These are phyloP conservation scores for Didymella arachidicola DNA, from an alignment of 2,329 filamentous ascomycete genomes.

Conservation along the genomic window DNA sequence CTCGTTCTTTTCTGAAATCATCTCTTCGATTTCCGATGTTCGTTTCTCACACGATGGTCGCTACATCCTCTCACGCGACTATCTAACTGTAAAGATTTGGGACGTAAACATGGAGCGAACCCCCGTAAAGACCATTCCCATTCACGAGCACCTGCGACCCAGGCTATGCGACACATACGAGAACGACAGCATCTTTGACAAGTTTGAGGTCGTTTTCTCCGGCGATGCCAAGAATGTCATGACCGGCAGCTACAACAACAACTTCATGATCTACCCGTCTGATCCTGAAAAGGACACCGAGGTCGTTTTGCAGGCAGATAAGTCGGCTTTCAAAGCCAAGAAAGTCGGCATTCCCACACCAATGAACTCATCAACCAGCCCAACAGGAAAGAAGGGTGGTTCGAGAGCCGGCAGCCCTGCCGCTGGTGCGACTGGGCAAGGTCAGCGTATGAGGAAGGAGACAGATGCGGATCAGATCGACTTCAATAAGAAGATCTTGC, in stretches of 20 bases:
- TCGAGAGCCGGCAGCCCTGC: conserved; percentile 90
- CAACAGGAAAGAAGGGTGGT: conserved; percentile 83
- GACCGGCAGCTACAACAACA: conserved; percentile 99
- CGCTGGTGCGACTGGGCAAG: conserved; percentile 73
- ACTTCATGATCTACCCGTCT: conserved; percentile 99
- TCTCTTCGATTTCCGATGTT: conserved; percentile 98
- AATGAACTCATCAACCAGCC: conserved; percentile 83
- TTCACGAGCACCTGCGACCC: conserved; percentile 94
- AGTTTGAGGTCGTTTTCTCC: conserved; percentile 99
- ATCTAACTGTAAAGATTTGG: conserved; percentile 99
- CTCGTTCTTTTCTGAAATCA: conserved; percentile 99
- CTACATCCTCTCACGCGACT: conserved; percentile 97
- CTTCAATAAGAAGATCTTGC: conserved; percentile 99
- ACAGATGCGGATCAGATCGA: conserved; percentile 99
- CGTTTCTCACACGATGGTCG: conserved; percentile 95
- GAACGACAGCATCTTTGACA: conserved; percentile 99
- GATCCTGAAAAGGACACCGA: conserved; percentile 96
- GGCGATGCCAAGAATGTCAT: conserved; percentile 99
- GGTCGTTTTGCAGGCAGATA: conserved; percentile 96
- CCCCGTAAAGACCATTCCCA: conserved; percentile 97
- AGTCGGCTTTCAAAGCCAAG: conserved; percentile 99
- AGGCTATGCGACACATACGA: conserved; percentile 97
- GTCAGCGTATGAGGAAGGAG: conserved; percentile 97
- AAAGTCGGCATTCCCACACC: conserved; percentile 98
- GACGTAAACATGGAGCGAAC: conserved; percentile 99